A percentile compares a stretch with the other conserved stretches of the same genome.
Conservation (phyloP, 352 stramenopile genomes). For the Phytophthora cactorum region DNA sequence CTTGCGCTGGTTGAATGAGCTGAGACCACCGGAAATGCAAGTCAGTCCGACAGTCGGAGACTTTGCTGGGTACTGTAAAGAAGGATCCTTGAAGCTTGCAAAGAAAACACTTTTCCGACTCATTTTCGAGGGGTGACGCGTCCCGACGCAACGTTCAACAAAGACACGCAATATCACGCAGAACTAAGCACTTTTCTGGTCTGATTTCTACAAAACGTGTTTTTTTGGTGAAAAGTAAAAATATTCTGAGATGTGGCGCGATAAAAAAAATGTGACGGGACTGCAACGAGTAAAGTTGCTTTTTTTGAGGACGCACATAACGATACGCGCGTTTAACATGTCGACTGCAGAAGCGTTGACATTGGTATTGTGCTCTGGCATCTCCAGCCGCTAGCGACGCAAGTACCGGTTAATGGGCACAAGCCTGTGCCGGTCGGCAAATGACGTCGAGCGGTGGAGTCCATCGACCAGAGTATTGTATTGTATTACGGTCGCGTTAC, state of each 20-base stretch:
- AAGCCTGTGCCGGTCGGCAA: not conserved
- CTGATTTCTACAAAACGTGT: not conserved
- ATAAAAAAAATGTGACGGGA: not conserved
- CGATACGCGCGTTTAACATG: slow-evolving; percentile 19
- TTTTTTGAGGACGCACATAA: slow-evolving; percentile 1
- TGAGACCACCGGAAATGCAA: slow-evolving; percentile 26
- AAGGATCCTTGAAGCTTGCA: slow-evolving; percentile 14
- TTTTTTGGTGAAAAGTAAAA: not conserved
- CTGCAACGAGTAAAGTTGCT: not conserved
- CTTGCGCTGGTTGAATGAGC: not conserved
- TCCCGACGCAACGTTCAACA: not conserved
- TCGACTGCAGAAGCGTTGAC: not conserved
- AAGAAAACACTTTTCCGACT: slow-evolving; percentile 11
- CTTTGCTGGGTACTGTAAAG: slow-evolving; percentile 13
- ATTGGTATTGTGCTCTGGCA: not conserved
- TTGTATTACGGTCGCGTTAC: too few species aligned
- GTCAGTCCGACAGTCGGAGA: not conserved
- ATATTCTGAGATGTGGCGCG: not conserved
- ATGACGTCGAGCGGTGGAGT: too few species aligned
- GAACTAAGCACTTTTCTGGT: not conserved
- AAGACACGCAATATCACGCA: not conserved
- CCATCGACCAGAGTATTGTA: too few species aligned
- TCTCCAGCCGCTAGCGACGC: not conserved
- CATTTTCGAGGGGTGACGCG: slow-evolving; percentile 2
- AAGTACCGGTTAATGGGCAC: not conserved